Base-by-base conservation (phyloP, 108 stramenopile genomes). In the Craspedostauros australis region DNA sequence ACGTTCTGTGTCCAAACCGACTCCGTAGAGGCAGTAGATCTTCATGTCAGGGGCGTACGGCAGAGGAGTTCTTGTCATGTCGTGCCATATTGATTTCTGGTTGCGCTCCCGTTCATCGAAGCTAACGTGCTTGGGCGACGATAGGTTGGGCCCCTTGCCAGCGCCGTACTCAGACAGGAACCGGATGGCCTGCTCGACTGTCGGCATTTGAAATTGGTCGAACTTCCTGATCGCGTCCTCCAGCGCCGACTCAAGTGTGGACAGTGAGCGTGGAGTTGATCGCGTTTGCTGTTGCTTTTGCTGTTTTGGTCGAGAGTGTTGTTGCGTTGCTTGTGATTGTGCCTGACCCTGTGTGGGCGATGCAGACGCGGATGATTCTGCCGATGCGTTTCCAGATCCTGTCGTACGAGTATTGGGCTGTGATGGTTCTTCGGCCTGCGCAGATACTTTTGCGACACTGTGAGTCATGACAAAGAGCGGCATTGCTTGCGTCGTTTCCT, bases 21-120 rank as follows among this genome's bases (percentile, higher is more conserved):
- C 68, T 5, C 94, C 94, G 58, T 95, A 95, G 22, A 95, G 28
- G 41, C 94, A 95, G 46, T 80, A 89, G 18, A 92, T 76, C 28
- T 84, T 93, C 70, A 93, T 58, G 12, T 73, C 71, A 8, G 94
- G 87, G 14, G 91, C 94, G 24, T 71, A 12, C 7, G 94, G 94
- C 5, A 95, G 72, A 19, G 86, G 78, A 15, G 83, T 75, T 11
- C 50, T 61, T 0, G 80, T 52, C 7, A 82, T 70, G 59, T 95
- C 87, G 21, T 80, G 76, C 88, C 88, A 95, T 55, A 33, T 75
- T 54, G 25, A 14, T 46, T 21, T 49, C 34, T 8, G 68, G 53
- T 47, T 54, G 42, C 59, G 66, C 54, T 53, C 52, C 69, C 39
- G 30, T 40, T 28, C 47, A 32, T 54, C 61, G 62, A 67, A 69